Percentiles rank a stretch among this genome's conserved stretches.
phyloP scores from a whole-genome alignment of 2,329 filamentous ascomycete species.

The Claviceps sorghi region DNA sequence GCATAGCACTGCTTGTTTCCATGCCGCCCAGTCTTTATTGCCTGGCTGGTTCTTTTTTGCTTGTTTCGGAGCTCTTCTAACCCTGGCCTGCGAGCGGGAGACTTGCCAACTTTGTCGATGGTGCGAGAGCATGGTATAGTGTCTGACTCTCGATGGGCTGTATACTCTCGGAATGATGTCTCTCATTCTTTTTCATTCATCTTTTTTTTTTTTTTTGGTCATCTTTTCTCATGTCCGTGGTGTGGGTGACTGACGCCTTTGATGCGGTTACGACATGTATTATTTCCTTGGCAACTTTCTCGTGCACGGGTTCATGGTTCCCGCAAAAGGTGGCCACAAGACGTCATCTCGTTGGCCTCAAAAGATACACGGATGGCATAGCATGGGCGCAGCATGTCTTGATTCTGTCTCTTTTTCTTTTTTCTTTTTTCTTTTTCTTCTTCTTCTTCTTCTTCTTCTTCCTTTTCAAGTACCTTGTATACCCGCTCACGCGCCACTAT shows the following conservation, averaged over 20 bases:
- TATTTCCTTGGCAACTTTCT: neutral
- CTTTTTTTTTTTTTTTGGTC: neutral
- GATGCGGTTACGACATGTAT: neutral
- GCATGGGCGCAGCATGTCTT: neutral
- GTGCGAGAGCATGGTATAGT: too few relatives aligned
- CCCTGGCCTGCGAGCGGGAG: neutral
- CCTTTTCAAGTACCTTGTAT: neutral
- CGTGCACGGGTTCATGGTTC: too few relatives aligned
- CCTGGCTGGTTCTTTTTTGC: neutral
- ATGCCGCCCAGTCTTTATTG: neutral
- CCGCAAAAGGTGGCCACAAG: neutral
- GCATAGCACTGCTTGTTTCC: conserved; percentile 23
- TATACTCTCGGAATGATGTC: too few relatives aligned
- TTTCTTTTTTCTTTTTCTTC: neutral
- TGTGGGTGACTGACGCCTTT: neutral
- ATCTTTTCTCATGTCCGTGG: too few relatives aligned
- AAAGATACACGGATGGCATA: too few relatives aligned
- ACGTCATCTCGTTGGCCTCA: neutral
- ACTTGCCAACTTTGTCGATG: too few relatives aligned
- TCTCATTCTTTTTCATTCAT: neutral
- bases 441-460: neutral
- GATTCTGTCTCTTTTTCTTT: neutral
- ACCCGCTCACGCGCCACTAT: neutral
- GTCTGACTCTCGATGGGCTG: too few relatives aligned
- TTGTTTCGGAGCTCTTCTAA: neutral